A percentile compares a stretch with the other conserved stretches of the same genome.
phyloP scores from a whole-genome alignment of 495 filamentous ascomycete genomes.

The Niebla homalea region DNA sequence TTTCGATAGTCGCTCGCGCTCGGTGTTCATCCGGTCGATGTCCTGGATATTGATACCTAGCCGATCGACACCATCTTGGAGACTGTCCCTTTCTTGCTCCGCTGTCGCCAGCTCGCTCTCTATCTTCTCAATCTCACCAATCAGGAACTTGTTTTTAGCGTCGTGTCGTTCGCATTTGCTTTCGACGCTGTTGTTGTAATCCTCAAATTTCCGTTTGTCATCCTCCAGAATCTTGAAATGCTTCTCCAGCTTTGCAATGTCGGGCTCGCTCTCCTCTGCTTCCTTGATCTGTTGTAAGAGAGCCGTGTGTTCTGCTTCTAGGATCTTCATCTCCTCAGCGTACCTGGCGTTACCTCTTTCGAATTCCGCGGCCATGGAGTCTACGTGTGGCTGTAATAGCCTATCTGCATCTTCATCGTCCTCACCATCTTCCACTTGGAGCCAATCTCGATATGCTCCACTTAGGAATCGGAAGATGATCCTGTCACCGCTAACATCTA shows the following conservation, averaged over 20 bases:
- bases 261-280: conserved; percentile 68
- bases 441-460: conserved; percentile 83
- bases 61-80: conserved; percentile 76
- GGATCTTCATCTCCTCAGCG: conserved; percentile 61
- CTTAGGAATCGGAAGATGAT: conserved; percentile 89
- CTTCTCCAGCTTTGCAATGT: conserved; percentile 69
- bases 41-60: conserved; percentile 91
- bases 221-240: conserved; percentile 77
- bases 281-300: conserved; percentile 76
- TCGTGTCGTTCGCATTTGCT: conserved; percentile 76
- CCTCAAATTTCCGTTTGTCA: conserved; percentile 83
- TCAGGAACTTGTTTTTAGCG: conserved; percentile 55
- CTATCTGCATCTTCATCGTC: conserved; percentile 69
- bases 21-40: conserved; percentile 96
- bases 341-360: conserved; percentile 68
- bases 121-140: conserved; percentile 66
- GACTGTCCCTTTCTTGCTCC: conserved; percentile 62
- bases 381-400: conserved; percentile 67
- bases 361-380: conserved; percentile 82
- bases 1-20: conserved; percentile 81
- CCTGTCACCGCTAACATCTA: conserved; percentile 74
- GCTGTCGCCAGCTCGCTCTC: conserved; percentile 62
- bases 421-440: conserved; percentile 61
- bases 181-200: conserved; percentile 70
- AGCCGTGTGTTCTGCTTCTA: conserved; percentile 70